A percentile compares a stretch with the other conserved stretches of the same genome.
These are phyloP conservation scores for barrel medic (Medicago truncatula) DNA, from an alignment of 306 rosid genomes.

Conservation along the genomic window MtrunA17r5.0-ANR NC_053044.1:49002001-49002500, in stretches of 20 bases:
- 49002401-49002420: background rate
- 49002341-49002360: background rate
- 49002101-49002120: conserved; percentile 4
- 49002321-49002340: background rate
- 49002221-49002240: background rate
- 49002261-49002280: background rate
- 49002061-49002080: conserved; percentile 15
- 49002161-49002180: background rate
- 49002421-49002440: conserved; percentile 3
- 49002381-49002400: background rate
- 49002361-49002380: background rate
- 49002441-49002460: background rate
- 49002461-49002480: background rate
- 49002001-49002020: background rate
- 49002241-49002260: background rate
- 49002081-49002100: conserved; percentile 16
- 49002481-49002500: conserved; percentile 25
- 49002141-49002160: background rate
- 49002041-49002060: too few relatives aligned
- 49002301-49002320: background rate
- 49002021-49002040: too few relatives aligned
- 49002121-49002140: conserved; percentile 3
- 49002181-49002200: background rate
- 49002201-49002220: background rate
- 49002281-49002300: background rate